phyloP scores from a whole-genome alignment of 345 rosid species.

The Salix suchowensis region DNA sequence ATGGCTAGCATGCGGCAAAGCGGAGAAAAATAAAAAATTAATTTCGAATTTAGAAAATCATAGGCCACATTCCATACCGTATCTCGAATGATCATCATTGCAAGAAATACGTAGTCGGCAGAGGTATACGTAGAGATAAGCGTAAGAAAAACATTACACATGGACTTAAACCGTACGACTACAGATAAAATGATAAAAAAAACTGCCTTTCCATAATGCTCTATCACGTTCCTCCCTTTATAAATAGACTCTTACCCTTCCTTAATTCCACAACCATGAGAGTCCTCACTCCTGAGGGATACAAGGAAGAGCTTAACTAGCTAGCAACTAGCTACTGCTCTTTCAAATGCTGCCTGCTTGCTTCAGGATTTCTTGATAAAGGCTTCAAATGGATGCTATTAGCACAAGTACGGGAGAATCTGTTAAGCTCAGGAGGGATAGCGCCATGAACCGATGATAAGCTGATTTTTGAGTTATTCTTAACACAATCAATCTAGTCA shows the following conservation, averaged over 20 bases:
- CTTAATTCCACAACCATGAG: slow-evolving; percentile 2
- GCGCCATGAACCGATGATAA: slow-evolving; percentile 35
- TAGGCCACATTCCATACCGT: neutral
- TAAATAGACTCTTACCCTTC: slow-evolving; percentile 25
- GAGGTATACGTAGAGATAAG: neutral
- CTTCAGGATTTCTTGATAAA: neutral
- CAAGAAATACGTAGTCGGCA: neutral
- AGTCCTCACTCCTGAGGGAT: neutral
- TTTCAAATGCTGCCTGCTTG: neutral
- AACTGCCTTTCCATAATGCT: slow-evolving; percentile 13
- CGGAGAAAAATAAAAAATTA: neutral
- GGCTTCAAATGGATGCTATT: neutral
- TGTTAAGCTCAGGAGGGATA: slow-evolving; percentile 84
- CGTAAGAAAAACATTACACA: neutral
- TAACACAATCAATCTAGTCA: neutral
- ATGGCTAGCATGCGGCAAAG: neutral
- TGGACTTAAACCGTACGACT: neutral
- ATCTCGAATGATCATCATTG: neutral
- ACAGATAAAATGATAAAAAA: neutral
- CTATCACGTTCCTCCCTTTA: slow-evolving; percentile 14
- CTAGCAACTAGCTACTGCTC: neutral
- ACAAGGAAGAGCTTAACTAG: neutral
- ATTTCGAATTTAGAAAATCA: neutral
- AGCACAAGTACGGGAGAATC: slow-evolving; percentile 34
- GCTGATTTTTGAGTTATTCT: neutral